Evolutionary conservation across 371 early-diverging fungal genomes (phyloP), one percentile per base, ranked within the genome.

Genomic region (Dipsacomyces acuminosporus): DNA sequence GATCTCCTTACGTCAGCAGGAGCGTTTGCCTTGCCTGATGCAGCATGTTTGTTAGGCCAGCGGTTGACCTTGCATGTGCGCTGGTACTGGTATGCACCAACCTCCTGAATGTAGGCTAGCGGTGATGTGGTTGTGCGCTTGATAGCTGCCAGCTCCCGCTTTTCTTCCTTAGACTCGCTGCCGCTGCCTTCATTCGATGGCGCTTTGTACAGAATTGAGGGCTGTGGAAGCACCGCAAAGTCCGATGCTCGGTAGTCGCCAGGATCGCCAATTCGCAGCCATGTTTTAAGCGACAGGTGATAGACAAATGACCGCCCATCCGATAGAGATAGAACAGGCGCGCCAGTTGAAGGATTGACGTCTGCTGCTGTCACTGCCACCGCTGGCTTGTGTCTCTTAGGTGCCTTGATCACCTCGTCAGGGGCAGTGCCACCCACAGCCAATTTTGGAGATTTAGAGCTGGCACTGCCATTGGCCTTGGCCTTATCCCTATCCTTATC

Each of bases 281-380:
- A 94, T 11, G 72, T 59, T 51, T 78, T 78, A 85, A 91, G 83
- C 11, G 58, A 67, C 4, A 71, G 45, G 56, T 86, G 83, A 61
- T 87, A 93, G 2, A 80, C 74, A 66, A 78, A 93, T n/a, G 83
- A 82, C 42, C 87, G 82, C 5, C 85, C 82, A 23, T 80, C 75
- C 14, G 86, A 82, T 0, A 89, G 83, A 15, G 83, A 77, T 4
- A 94, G 54, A 2, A 90, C 51, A 0, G 90, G 90, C 8, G 81
- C 54, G 0, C 93, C 93, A 15, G 86, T 80, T 8, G 71, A 61
- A 13, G 80, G 38, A n/a, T 8, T 73, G 4, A 89, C 71, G 9
- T 79, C 72, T 8, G 83, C 81, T 25, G 80, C 76, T 15, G 76
- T 77, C 43, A 90, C 82, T 2, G 80, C 74, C 0, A 80, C 78